A percentile compares a stretch with the other conserved stretches of the same genome.
These are phyloP conservation scores for Mariannaea elegans DNA, from an alignment of 2,329 filamentous ascomycete species.

Conservation along the genomic window DNA sequence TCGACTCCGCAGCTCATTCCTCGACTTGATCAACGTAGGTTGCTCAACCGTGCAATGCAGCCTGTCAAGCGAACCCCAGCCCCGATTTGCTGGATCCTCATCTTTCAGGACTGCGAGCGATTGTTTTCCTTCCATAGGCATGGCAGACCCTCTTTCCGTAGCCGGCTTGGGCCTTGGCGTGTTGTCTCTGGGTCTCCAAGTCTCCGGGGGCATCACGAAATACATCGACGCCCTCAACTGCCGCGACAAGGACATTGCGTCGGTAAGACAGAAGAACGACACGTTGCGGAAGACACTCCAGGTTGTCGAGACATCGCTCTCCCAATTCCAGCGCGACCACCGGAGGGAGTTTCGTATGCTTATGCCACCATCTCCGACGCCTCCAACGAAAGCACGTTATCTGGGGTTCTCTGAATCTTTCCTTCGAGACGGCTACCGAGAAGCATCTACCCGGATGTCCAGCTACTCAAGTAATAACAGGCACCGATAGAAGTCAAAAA, in stretches of 20 bases:
- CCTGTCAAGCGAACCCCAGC: background rate
- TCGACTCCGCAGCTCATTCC: too few species aligned
- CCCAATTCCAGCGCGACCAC: background rate
- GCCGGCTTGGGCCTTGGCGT: background rate
- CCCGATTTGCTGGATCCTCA: background rate
- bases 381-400: background rate
- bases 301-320: background rate
- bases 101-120: background rate
- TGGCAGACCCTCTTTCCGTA: slow-evolving; percentile 2
- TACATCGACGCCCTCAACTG: slow-evolving; percentile 4
- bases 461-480: background rate
- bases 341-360: background rate
- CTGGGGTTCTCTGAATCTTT: background rate
- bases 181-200: slow-evolving; percentile 1
- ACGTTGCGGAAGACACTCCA: slow-evolving; percentile 1
- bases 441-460: slow-evolving; percentile 3
- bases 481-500: background rate
- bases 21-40: too few species aligned
- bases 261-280: background rate
- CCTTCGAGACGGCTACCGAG: background rate
- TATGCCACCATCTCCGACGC: background rate
- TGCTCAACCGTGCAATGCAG: too few species aligned
- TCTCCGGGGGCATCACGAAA: background rate
- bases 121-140: background rate
- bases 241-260: slow-evolving; percentile 4